Evolutionary conservation across 1,284 basidiomycete genomes (phyloP), one percentile per base, ranked within the genome.

Genomic region (Chondrostereum purpureum): DNA sequence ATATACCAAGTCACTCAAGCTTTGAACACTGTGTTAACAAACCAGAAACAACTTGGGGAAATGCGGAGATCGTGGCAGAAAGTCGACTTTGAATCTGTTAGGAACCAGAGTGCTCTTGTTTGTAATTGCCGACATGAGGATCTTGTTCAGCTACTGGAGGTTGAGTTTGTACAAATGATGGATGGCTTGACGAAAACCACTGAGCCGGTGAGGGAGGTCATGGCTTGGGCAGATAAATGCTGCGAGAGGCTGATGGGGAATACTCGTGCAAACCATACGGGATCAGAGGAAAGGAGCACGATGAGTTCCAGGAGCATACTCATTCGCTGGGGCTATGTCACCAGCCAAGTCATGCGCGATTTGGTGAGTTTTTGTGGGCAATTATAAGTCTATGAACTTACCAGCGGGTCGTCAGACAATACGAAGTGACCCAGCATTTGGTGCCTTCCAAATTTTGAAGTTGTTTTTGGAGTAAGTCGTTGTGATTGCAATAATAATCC

Each of bases 41-140:
- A 88, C 61, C 83, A 80, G 63, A 88, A 89, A 62, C 88, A 90
- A 57, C 73, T 92, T 46, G 61, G 72, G 4, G 88, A 91, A 55
- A 92, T 92, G 88, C 82, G 83, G 42, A 76, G 84, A 47, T 88
- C 88, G 19, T 91, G 88, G 88, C 72, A 78, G 49, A 87, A 86
- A 61, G 80, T 92, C 37, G 87, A 92, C 58, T 92, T 92, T 52
- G 88, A 92, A 61, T 89, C 88, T 21, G 88, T 92, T 41, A 79
- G 89, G 49, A 92, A 92, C 58, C 88, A 92, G 60, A 88, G 87
- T n/a, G 88, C 88, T 20, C 67, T 92, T 53, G 88, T 91, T 20
- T 91, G 88, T 72, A 92, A 92, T 59, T 92, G 88, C 61, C 83
- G 89, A 36, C 88, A 92, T 55, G 89, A 91, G 63, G 88, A 90